phyloP scores from a whole-genome alignment of 202 grass and related monocot genomes.

The Cymbopogon flexuosus region DNA sequence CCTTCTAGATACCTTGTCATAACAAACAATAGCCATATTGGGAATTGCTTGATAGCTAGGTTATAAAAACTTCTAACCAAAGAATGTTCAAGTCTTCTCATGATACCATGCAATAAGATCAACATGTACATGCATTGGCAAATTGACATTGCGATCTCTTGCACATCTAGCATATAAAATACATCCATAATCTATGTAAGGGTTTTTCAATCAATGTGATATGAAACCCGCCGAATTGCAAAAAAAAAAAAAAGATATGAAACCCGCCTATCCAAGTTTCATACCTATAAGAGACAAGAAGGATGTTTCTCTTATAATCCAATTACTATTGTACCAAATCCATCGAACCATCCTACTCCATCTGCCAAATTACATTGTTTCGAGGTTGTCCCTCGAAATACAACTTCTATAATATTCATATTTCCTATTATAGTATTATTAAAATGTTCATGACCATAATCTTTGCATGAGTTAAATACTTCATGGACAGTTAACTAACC shows the following conservation, averaged over 20 bases:
- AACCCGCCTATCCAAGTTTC: neutral
- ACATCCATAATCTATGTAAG: neutral
- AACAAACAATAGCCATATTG: neutral
- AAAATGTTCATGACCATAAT: no score
- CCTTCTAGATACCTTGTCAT: neutral
- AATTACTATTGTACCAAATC: neutral
- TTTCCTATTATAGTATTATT: neutral
- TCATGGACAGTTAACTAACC: neutral
- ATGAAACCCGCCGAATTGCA: no score
- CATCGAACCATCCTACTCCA: no score
- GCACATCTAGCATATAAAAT: neutral
- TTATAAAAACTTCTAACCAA: neutral
- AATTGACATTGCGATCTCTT: neutral
- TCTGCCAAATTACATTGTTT: no score
- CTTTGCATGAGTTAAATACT: neutral
- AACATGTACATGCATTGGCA: neutral
- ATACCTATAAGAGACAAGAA: neutral
- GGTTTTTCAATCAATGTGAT: neutral
- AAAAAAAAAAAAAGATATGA: no score
- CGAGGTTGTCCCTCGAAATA: neutral
- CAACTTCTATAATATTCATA: neutral
- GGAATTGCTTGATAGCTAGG: neutral
- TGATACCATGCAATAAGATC: neutral
- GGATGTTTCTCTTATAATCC: neutral
- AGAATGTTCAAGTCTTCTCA: neutral